These are phyloP conservation scores for Inonotus obliquus DNA, from an alignment of 1,284 basidiomycete species.

Conservation along the genomic window DNA sequence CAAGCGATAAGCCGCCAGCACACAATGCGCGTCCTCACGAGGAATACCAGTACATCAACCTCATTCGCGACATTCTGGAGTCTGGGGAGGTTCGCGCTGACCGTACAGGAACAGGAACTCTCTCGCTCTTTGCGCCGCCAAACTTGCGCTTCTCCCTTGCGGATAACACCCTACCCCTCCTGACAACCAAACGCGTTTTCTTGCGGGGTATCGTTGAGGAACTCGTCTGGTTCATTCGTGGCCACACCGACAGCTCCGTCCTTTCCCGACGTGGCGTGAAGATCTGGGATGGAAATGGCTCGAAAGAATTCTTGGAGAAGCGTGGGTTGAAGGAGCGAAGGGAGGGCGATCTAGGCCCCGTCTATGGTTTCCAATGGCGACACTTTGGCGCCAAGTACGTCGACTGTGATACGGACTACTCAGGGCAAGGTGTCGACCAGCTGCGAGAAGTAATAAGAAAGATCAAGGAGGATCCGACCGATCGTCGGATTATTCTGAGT, in stretches of 20 bases:
- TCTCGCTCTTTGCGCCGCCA: slow-evolving; percentile 87
- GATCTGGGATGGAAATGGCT: slow-evolving; percentile 98
- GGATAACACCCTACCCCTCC: slow-evolving; percentile 72
- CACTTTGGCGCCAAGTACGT: slow-evolving; percentile 93
- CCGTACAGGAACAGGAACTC: slow-evolving; percentile 89
- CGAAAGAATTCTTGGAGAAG: slow-evolving; percentile 80
- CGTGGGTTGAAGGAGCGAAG: slow-evolving; percentile 81
- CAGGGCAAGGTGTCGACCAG: slow-evolving; percentile 92
- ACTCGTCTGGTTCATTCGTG: slow-evolving; percentile 91
- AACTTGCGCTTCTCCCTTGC: slow-evolving; percentile 83
- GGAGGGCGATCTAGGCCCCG: slow-evolving; percentile 92
- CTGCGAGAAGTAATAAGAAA: slow-evolving; percentile 83
- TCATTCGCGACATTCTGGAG: slow-evolving; percentile 73
- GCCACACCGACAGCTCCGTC: slow-evolving; percentile 77
- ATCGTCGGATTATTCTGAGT: slow-evolving; percentile 91
- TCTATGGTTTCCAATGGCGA: slow-evolving; percentile 99
- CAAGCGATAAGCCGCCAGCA: neutral
- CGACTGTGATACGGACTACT: slow-evolving; percentile 80
- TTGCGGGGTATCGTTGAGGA: slow-evolving; percentile 90
- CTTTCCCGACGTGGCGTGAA: slow-evolving; percentile 85
- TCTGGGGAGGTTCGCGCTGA: slow-evolving; percentile 78
- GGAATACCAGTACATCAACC: slow-evolving; percentile 81
- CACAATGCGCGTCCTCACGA: slow-evolving; percentile 44
- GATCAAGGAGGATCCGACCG: slow-evolving; percentile 92
- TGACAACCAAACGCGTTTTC: slow-evolving; percentile 96